These are phyloP conservation scores for Sugiyamaella grinbergsii DNA, from an alignment of 1,139 yeast genomes.

Conservation along the genomic window DNA sequence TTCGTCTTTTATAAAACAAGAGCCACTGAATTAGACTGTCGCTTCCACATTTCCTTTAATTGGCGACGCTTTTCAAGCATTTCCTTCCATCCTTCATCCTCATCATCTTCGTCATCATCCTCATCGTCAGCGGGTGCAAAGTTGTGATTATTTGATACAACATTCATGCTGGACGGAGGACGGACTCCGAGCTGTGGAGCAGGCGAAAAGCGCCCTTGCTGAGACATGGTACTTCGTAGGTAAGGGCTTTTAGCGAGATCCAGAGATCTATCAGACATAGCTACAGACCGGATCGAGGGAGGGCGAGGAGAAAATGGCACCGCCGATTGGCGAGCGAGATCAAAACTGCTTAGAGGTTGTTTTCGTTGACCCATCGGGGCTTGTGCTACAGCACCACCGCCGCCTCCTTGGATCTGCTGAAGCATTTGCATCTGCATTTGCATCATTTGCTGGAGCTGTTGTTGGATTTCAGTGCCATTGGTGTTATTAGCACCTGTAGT, in stretches of 20 bases:
- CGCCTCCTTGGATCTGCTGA: slow-evolving; percentile 35
- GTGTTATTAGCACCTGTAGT: slow-evolving; percentile 12
- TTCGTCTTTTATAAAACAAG: slow-evolving; percentile 17
- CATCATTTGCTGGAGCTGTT: slow-evolving; percentile 42
- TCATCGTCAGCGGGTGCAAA: slow-evolving; percentile 26
- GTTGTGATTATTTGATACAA: slow-evolving; percentile 1
- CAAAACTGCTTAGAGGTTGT: slow-evolving; percentile 27
- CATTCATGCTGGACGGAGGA: slow-evolving; percentile 11
- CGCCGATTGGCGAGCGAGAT: slow-evolving; percentile 23
- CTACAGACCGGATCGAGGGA: slow-evolving; percentile 32
- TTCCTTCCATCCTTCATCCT: slow-evolving; percentile 41
- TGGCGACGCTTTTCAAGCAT: slow-evolving; percentile 38
- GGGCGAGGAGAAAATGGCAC: slow-evolving; percentile 30
- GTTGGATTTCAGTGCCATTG: slow-evolving; percentile 34
- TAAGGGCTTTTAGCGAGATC: slow-evolving; percentile 18
- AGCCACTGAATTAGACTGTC: slow-evolving; percentile 19
- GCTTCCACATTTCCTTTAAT: slow-evolving; percentile 36
- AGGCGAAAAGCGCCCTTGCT: slow-evolving; percentile 12
- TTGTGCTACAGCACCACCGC: slow-evolving; percentile 13
- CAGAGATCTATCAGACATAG: slow-evolving; percentile 33
- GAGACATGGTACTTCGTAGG: slow-evolving; percentile 3
- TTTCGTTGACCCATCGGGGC: slow-evolving; percentile 17
- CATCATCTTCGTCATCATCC: slow-evolving; percentile 43
- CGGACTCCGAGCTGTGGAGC: slow-evolving; percentile 14
- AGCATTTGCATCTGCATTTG: slow-evolving; percentile 42